A percentile compares a stretch with the other conserved stretches of the same genome.
Evolutionary conservation across 2,329 filamentous ascomycete species (phyloP).

Genomic region (Hirsutella minnesotensis): DNA sequence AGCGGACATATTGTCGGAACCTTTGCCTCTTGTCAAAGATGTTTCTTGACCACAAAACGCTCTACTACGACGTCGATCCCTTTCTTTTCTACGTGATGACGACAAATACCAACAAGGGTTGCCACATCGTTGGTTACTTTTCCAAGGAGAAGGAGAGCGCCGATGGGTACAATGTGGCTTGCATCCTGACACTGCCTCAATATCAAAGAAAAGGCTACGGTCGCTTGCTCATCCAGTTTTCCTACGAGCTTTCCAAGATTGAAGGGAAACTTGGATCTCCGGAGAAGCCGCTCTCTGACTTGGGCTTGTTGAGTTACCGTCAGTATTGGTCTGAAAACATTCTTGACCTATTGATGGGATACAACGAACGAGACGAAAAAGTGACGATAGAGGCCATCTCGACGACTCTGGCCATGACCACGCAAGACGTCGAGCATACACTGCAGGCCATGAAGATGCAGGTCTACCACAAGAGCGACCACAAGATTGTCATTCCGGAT

Average conservation of each 20-base stretch:
- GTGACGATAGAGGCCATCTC: constrained; percentile 83
- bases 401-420: constrained; percentile 79
- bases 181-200: constrained; percentile 91
- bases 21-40: constrained; percentile 90
- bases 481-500: constrained; percentile 88
- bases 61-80: constrained; percentile 99
- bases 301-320: constrained; percentile 85
- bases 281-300: constrained; percentile 89
- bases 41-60: constrained; percentile 93
- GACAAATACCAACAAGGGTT: constrained; percentile 74
- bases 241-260: constrained; percentile 90
- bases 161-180: constrained; percentile 95
- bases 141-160: constrained; percentile 97
- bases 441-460: constrained; percentile 91
- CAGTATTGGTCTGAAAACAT: constrained; percentile 98
- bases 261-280: constrained; percentile 92
- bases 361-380: constrained; percentile 54
- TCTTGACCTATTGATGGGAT: constrained; percentile 70
- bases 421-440: constrained; percentile 90
- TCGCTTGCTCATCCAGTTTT: constrained; percentile 88
- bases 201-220: constrained; percentile 94
- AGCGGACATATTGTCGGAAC: constrained; percentile 94
- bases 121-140: constrained; percentile 97
- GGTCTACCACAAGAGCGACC: constrained; percentile 89
- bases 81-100: constrained; percentile 99